phyloP scores from a whole-genome alignment of 139 green algal species.

The Haematococcus sp. region DNA sequence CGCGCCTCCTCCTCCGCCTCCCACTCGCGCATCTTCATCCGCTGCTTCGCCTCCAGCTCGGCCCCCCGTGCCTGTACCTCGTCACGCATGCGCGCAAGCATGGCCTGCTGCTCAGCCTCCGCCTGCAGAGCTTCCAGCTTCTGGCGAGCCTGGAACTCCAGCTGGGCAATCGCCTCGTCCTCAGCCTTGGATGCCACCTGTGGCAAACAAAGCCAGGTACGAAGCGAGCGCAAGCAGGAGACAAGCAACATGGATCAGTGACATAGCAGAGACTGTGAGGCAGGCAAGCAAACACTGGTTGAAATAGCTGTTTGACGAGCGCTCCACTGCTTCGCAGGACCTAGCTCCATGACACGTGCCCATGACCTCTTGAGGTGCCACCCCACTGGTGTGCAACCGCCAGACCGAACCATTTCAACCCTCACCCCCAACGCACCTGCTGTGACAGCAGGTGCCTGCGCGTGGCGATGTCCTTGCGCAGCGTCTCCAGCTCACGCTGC shows the following conservation, averaged over 20 bases:
- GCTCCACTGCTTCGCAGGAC: no score
- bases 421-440: no score
- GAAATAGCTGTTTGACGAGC: not conserved
- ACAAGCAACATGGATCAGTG: no score
- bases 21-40: conserved; percentile 31
- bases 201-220: not conserved
- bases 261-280: not conserved
- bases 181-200: not conserved
- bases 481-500: conserved; percentile 44
- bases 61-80: conserved; percentile 31
- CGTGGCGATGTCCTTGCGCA: conserved; percentile 40
- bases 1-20: conserved; percentile 33
- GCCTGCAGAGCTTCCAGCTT: conserved; percentile 51
- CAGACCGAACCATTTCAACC: no score
- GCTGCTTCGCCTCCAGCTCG: conserved; percentile 30
- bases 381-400: no score
- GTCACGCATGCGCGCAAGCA: conserved; percentile 32
- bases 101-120: conserved; percentile 34
- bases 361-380: no score
- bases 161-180: conserved; percentile 27
- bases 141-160: conserved; percentile 65
- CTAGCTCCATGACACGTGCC: no score
- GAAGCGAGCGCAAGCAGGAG: not conserved
- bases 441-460: conserved; percentile 18
- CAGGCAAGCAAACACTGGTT: not conserved